Percentiles rank a stretch among this genome's conserved stretches.
These are phyloP conservation scores for Calonectria pseudoreteaudii DNA, from an alignment of 2,329 filamentous ascomycete genomes.

Conservation along the genomic window DNA sequence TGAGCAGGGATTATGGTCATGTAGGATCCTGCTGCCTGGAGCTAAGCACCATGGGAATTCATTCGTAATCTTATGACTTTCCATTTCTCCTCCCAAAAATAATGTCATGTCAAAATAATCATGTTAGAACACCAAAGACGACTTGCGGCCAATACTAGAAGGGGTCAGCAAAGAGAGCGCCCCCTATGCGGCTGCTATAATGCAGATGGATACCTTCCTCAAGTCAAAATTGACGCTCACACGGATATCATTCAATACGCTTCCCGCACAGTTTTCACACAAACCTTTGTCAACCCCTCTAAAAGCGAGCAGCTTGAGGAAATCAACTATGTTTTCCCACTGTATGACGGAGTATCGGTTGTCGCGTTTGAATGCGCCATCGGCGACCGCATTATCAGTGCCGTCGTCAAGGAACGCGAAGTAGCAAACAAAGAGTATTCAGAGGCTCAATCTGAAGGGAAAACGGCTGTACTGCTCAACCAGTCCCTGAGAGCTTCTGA, in stretches of 20 bases:
- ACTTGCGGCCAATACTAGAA: not conserved
- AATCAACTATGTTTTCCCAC: conserved; percentile 75
- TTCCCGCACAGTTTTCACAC: conserved; percentile 58
- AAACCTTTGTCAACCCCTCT: conserved; percentile 72
- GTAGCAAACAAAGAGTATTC: conserved; percentile 70
- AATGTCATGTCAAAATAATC: not conserved
- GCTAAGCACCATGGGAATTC: not conserved
- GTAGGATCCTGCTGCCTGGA: not conserved
- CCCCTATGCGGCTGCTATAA: not conserved
- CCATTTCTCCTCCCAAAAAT: not conserved
- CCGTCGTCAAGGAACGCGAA: conserved; percentile 74
- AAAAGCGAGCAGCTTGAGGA: conserved; percentile 48
- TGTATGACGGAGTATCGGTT: conserved; percentile 79
- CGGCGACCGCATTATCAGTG: conserved; percentile 68
- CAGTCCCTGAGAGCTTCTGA: conserved; percentile 70
- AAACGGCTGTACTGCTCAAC: conserved; percentile 74
- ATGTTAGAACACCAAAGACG: not conserved
- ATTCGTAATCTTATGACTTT: not conserved
- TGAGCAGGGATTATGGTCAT: not conserved
- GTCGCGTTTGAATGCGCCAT: conserved; percentile 75
- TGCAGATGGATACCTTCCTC: conserved; percentile 62
- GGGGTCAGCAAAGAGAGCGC: not conserved
- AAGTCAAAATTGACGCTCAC: conserved; percentile 67
- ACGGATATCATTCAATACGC: conserved; percentile 69
- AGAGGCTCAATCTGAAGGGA: conserved; percentile 66